Percentiles rank a stretch among this genome's conserved stretches.
Conservation (phyloP, 2,329 filamentous ascomycete species). For the Penicillium carneum region DNA sequence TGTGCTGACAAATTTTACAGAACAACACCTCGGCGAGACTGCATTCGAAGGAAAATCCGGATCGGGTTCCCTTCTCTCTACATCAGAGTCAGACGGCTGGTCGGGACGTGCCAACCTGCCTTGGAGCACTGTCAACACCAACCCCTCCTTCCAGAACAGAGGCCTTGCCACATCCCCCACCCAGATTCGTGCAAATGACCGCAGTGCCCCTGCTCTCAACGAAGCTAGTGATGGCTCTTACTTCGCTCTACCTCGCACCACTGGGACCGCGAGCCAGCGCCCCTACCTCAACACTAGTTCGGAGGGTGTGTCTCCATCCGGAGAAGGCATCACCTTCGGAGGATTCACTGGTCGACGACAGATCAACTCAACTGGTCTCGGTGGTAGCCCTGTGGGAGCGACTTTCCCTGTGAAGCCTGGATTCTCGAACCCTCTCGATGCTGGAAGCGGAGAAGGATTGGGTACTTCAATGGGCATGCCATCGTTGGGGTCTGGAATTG, state of each 20-base stretch:
- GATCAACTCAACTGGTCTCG: slow-evolving; percentile 43
- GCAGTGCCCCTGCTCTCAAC: slow-evolving; percentile 47
- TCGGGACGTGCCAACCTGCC: slow-evolving; percentile 58
- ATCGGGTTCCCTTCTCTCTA: slow-evolving; percentile 71
- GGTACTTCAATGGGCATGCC: slow-evolving; percentile 40
- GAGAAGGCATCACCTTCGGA: slow-evolving; percentile 44
- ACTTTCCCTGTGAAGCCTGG: slow-evolving; percentile 44
- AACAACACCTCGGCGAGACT: slow-evolving; percentile 40
- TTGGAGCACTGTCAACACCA: slow-evolving; percentile 65
- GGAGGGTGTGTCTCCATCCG: slow-evolving; percentile 46
- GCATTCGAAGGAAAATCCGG: slow-evolving; percentile 66
- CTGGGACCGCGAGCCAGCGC: slow-evolving; percentile 45
- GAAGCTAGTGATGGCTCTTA: slow-evolving; percentile 58
- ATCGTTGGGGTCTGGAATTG: slow-evolving; percentile 40
- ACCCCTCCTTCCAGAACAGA: slow-evolving; percentile 39
- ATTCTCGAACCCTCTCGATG: slow-evolving; percentile 41
- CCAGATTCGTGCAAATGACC: slow-evolving; percentile 60
- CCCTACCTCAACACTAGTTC: slow-evolving; percentile 44
- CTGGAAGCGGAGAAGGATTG: slow-evolving; percentile 41
- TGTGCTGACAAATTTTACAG: slow-evolving; percentile 24
- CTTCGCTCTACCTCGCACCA: slow-evolving; percentile 55
- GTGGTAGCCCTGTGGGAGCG: slow-evolving; percentile 41
- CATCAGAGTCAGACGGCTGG: slow-evolving; percentile 74
- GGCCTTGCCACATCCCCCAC: slow-evolving; percentile 66
- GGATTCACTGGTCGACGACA: slow-evolving; percentile 42